These are phyloP conservation scores for Chrysoporthe deuterocubensis DNA, from an alignment of 2,329 filamentous ascomycete species.

Conservation along the genomic window DNA sequence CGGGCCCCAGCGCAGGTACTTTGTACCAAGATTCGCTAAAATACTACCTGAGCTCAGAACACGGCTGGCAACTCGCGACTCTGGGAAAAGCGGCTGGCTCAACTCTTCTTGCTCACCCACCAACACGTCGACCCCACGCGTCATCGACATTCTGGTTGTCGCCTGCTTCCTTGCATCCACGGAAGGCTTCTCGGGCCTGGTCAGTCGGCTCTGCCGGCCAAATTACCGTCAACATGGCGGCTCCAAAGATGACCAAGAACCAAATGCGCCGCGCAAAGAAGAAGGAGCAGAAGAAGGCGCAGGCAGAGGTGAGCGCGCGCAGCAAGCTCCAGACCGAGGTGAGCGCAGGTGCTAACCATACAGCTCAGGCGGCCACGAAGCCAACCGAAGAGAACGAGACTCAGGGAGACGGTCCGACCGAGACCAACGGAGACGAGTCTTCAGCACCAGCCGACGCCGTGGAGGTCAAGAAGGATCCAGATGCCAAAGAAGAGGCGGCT, in stretches of 20 bases:
- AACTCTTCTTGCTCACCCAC: background rate
- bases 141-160: background rate
- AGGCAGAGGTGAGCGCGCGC: conserved; percentile 53
- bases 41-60: background rate
- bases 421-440: conserved; percentile 19
- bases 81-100: background rate
- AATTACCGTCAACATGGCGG: conserved; percentile 55
- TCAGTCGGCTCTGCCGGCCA: conserved; percentile 12
- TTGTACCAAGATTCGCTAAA: background rate
- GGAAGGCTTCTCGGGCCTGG: background rate
- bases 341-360: conserved; percentile 29
- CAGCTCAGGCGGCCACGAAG: conserved; percentile 27
- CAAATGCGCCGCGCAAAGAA: conserved; percentile 91
- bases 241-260: conserved; percentile 86
- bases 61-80: conserved; percentile 14
- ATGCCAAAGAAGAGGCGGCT: conserved; percentile 41
- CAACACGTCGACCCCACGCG: background rate
- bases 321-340: background rate
- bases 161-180: background rate
- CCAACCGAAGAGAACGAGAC: conserved; percentile 24
- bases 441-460: conserved; percentile 40
- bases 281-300: conserved; percentile 82
- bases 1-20: background rate
- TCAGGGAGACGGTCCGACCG: conserved; percentile 17
- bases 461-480: conserved; percentile 48